A percentile compares a stretch with the other conserved stretches of the same genome.
Evolutionary conservation across 2,329 filamentous ascomycete species (phyloP).

Genomic region (Endoconidiophora laricicola): DNA sequence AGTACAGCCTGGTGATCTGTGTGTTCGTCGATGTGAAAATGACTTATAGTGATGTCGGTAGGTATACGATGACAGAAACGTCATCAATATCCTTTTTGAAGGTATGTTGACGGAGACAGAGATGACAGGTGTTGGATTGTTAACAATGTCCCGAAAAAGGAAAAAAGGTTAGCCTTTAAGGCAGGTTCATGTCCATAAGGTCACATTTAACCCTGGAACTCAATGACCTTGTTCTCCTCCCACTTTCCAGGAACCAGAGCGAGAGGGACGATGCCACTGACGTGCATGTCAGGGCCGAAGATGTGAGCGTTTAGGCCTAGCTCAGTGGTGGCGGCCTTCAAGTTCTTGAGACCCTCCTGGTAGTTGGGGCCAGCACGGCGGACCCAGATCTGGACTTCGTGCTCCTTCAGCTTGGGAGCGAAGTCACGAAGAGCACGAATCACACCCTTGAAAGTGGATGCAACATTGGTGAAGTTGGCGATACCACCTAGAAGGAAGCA

Average conservation of each 20-base stretch:
- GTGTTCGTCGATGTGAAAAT: slow-evolving; percentile 1
- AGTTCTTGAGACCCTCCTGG: slow-evolving; percentile 99
- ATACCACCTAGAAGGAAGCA: slow-evolving; percentile 44
- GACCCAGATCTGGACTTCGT: slow-evolving; percentile 98
- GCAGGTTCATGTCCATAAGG: not conserved
- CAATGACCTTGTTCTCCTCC: slow-evolving; percentile 42
- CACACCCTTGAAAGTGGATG: slow-evolving; percentile 98
- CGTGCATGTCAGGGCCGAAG: slow-evolving; percentile 74
- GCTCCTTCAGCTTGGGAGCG: slow-evolving; percentile 69
- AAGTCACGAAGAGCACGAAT: slow-evolving; percentile 91
- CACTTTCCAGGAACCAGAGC: slow-evolving; percentile 55
- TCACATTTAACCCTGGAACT: slow-evolving; percentile 38
- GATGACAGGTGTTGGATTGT: not conserved
- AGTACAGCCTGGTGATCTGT: slow-evolving; percentile 6
- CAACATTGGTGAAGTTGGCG: slow-evolving; percentile 99
- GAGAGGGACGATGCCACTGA: slow-evolving; percentile 89
- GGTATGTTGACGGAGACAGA: too few relatives aligned
- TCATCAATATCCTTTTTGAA: too few relatives aligned
- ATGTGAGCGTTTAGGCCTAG: slow-evolving; percentile 58
- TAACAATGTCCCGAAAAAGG: not conserved
- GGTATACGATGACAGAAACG: too few relatives aligned
- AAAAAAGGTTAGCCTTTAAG: not conserved
- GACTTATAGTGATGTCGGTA: too few relatives aligned
- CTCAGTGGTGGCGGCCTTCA: slow-evolving; percentile 91
- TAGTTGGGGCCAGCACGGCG: slow-evolving; percentile 81